Evolutionary conservation across 1,139 yeast species (phyloP).

Genomic region (Torulaspora globosa): DNA sequence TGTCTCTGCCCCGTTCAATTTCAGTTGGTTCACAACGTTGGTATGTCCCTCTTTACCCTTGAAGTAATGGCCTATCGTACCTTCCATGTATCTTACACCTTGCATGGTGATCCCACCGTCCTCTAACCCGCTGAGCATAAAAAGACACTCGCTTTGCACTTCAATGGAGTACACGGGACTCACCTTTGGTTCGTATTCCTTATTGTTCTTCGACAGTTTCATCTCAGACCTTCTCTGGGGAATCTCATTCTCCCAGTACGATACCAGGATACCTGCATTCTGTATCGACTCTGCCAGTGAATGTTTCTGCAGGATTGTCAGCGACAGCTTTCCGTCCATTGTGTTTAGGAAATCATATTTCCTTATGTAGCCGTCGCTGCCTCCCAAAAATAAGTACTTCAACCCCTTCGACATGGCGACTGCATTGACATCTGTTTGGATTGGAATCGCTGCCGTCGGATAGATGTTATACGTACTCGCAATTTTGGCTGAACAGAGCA

Average conservation of each 20-base stretch:
- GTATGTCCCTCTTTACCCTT: slow-evolving; percentile 49
- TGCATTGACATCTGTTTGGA: slow-evolving; percentile 66
- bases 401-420: slow-evolving; percentile 78
- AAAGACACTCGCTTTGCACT: slow-evolving; percentile 74
- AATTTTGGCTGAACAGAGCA: slow-evolving; percentile 43
- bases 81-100: slow-evolving; percentile 80
- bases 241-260: slow-evolving; percentile 96
- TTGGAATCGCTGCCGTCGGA: slow-evolving; percentile 73
- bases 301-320: slow-evolving; percentile 90
- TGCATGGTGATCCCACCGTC: slow-evolving; percentile 86
- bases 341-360: slow-evolving; percentile 84
- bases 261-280: slow-evolving; percentile 73
- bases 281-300: slow-evolving; percentile 80
- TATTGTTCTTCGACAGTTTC: slow-evolving; percentile 39
- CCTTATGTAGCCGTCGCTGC: slow-evolving; percentile 91
- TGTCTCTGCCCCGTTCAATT: slow-evolving; percentile 49
- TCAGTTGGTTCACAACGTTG: slow-evolving; percentile 69
- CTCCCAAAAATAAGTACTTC: slow-evolving; percentile 89
- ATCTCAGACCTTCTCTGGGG: slow-evolving; percentile 54
- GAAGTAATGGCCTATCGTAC: slow-evolving; percentile 73
- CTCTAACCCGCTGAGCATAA: slow-evolving; percentile 79
- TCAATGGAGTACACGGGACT: slow-evolving; percentile 89
- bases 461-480: slow-evolving; percentile 54
- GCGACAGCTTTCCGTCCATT: slow-evolving; percentile 81
- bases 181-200: slow-evolving; percentile 57